Conservation (phyloP, 768 basidiomycete genomes). For the Nidularia pulvinata region DNA sequence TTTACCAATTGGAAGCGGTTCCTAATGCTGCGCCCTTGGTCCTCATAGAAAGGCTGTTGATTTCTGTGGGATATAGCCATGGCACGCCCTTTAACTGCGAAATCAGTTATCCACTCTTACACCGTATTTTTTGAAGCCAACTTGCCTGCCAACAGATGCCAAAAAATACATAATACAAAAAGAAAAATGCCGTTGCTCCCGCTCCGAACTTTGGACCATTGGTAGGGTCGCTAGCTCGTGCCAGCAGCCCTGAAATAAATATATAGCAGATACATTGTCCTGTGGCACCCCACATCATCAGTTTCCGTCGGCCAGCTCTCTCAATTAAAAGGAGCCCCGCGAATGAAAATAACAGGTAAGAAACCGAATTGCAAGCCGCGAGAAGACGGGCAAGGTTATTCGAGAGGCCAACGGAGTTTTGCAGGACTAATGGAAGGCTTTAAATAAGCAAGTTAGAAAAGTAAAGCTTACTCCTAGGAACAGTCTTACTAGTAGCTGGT, state of each 20-base stretch:
- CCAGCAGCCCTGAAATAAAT: slow-evolving; percentile 39
- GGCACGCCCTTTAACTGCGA: slow-evolving; percentile 34
- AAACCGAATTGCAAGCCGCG: slow-evolving; percentile 50
- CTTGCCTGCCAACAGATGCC: slow-evolving; percentile 52
- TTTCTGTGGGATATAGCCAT: slow-evolving; percentile 51
- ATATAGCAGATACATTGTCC: slow-evolving; percentile 48
- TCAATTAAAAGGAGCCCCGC: slow-evolving; percentile 44
- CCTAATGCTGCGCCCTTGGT: slow-evolving; percentile 48
- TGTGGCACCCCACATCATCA: slow-evolving; percentile 55
- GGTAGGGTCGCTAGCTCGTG: slow-evolving; percentile 25
- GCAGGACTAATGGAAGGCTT: slow-evolving; percentile 46
- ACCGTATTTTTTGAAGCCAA: background rate
- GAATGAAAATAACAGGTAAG: slow-evolving; percentile 48
- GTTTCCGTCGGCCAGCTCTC: slow-evolving; percentile 42
- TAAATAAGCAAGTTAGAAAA: background rate
- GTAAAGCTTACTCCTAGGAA: background rate
- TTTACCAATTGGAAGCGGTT: slow-evolving; percentile 46
- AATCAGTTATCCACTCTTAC: background rate
- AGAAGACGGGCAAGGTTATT: slow-evolving; percentile 47
- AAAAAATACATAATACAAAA: slow-evolving; percentile 49
- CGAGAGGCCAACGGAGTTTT: slow-evolving; percentile 50
- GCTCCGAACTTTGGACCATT: slow-evolving; percentile 34
- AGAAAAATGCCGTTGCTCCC: slow-evolving; percentile 47
- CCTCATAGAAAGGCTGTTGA: slow-evolving; percentile 48
- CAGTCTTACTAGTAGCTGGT: slow-evolving; percentile 46